Evolutionary conservation across 495 filamentous ascomycete genomes (phyloP), one percentile per base, ranked within the genome.

Genomic region (Penicillium chermesinum): DNA sequence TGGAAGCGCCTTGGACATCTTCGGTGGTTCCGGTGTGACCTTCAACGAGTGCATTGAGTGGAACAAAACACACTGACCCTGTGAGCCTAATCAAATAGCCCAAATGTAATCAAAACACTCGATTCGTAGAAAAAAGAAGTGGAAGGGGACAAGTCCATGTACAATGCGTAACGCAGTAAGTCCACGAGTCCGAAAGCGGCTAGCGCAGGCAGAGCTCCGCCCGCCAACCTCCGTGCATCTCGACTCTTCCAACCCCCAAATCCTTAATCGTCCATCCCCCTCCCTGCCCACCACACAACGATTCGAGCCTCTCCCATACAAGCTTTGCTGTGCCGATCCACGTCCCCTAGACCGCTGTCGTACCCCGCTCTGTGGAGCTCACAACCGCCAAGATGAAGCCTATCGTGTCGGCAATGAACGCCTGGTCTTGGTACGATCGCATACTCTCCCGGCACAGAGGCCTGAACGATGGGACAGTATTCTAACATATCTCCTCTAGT

Each of bases 1-100:
- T 62, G 93, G 93, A 7, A 96, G 91, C 64, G 93, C 94, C 2
- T 62, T 98, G 61, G 93, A 98, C 63, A 89, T 95, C 44, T 98
- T 98, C 64, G 93, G 93, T 13, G 93, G 93, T 3, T 81, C 72
- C 2, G 85, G 85, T 1, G 88, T 96, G 9, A 88, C 77, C 22
- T 88, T 97, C 59, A 82, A 84, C 32, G 89, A 94, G 34, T 96
- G 93, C 69, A 81, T 96, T 15, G 62, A 74, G 56, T 98, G 93
- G 93, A 97, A 96, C 66, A 63, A 69, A 22, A 45, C 49, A 7
- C 67, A 69, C 48, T 71, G 37, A 59, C n/a, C n/a, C n/a, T n/a
- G n/a, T n/a, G n/a, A n/a, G n/a, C n/a, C n/a, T n/a, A n/a, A n/a
- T n/a, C n/a, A n/a, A n/a, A n/a, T n/a, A n/a, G n/a, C n/a, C n/a